Evolutionary conservation across 345 rosid species (phyloP).

Genomic region (Corchorus capsularis): DNA sequence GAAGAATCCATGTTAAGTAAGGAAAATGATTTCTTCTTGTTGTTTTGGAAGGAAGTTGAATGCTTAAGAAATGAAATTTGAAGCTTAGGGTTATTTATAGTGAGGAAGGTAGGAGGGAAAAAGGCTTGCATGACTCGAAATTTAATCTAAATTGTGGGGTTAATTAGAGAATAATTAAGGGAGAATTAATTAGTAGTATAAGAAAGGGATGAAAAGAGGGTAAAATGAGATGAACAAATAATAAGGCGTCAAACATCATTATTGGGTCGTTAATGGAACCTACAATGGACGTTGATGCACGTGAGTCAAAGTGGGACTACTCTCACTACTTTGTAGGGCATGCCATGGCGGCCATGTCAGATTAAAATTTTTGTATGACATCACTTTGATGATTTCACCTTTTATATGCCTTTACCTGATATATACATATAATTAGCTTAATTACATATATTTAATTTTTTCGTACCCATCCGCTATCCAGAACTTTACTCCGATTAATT

Average conservation of each 20-base stretch:
- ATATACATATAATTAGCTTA: too few species aligned
- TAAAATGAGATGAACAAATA: constrained; percentile 29
- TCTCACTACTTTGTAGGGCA: constrained; percentile 13
- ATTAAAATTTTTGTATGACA: constrained; percentile 10
- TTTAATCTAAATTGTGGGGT: neutral
- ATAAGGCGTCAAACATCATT: constrained; percentile 10
- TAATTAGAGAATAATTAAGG: neutral
- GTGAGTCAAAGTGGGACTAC: constrained; percentile 49
- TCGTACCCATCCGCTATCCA: too few species aligned
- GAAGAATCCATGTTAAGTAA: constrained; percentile 36
- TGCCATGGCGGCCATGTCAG: constrained; percentile 49
- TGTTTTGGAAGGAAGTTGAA: neutral
- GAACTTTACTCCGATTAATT: too few species aligned
- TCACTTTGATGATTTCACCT: constrained; percentile 27
- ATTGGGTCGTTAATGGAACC: constrained; percentile 38
- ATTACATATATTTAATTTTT: too few species aligned
- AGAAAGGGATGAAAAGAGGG: constrained; percentile 19
- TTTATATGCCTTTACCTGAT: neutral
- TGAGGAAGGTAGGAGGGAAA: constrained; percentile 17
- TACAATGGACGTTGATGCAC: constrained; percentile 35
- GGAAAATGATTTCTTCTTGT: neutral
- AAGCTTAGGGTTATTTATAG: constrained; percentile 26
- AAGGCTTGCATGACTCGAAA: neutral
- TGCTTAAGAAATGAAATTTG: constrained; percentile 3
- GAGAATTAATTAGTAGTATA: neutral